phyloP scores from a whole-genome alignment of 2,329 filamentous ascomycete species.

The Cladosporium phlei region DNA sequence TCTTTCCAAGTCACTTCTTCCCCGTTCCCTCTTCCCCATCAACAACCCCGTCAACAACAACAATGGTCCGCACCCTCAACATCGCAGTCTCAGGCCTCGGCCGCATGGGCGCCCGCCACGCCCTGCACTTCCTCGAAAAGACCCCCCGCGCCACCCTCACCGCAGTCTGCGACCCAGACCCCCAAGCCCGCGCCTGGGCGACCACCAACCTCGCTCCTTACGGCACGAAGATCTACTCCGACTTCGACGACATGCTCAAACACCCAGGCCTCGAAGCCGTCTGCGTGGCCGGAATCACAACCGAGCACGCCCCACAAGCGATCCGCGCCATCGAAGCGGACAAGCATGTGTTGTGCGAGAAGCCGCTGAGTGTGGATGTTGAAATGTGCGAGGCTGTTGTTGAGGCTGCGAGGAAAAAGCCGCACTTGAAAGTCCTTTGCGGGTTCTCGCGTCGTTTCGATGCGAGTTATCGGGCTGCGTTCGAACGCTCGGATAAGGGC shows the following conservation, averaged over 20 bases:
- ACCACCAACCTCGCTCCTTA: constrained; percentile 45
- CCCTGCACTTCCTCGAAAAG: constrained; percentile 43
- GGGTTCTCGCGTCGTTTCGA: constrained; percentile 46
- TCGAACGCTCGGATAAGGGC: constrained; percentile 33
- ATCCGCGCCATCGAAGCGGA: constrained; percentile 52
- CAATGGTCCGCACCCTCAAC: constrained; percentile 37
- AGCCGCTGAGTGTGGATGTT: constrained; percentile 34
- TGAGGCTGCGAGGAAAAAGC: constrained; percentile 32
- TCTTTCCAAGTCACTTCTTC: background rate
- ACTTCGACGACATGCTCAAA: constrained; percentile 54
- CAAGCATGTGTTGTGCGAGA: constrained; percentile 56
- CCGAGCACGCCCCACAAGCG: constrained; percentile 53
- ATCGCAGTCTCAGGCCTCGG: constrained; percentile 45
- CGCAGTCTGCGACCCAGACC: constrained; percentile 43
- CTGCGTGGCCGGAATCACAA: constrained; percentile 51
- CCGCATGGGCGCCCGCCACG: constrained; percentile 48
- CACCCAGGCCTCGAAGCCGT: constrained; percentile 52
- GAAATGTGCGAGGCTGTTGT: constrained; percentile 26
- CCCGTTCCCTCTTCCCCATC: background rate
- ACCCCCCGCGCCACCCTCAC: constrained; percentile 45
- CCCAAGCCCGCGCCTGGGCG: constrained; percentile 45
- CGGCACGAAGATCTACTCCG: constrained; percentile 50
- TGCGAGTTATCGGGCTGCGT: constrained; percentile 37
- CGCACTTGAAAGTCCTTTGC: constrained; percentile 41
- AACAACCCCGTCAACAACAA: constrained; percentile 3